Evolutionary conservation across 164 flowering plant species (phyloP).

Genomic region (Malania oleifera): DNA sequence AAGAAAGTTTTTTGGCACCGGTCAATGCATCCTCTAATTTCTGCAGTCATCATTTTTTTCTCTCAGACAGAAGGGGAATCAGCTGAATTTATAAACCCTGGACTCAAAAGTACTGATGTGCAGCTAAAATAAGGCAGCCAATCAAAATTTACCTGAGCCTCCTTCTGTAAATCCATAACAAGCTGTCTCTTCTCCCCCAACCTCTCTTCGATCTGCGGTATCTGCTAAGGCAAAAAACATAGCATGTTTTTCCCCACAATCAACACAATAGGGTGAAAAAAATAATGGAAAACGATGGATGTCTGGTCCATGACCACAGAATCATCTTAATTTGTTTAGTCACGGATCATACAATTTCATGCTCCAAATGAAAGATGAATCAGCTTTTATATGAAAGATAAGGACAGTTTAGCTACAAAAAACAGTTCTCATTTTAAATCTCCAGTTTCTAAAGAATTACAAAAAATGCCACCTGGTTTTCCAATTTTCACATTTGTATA

Average conservation of each 20-base stretch:
- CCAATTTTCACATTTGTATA: no score
- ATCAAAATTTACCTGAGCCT: conserved; percentile 50
- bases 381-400: no score
- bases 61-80: conserved; percentile 1
- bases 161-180: conserved; percentile 53
- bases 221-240: conserved; percentile 32
- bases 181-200: conserved; percentile 35
- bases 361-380: no score
- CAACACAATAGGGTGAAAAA: no score
- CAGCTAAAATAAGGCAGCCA: background rate
- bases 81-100: background rate
- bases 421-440: no score
- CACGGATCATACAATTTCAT: no score
- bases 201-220: conserved; percentile 47
- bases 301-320: no score
- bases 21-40: conserved; percentile 65
- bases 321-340: no score
- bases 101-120: background rate
- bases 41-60: conserved; percentile 31
- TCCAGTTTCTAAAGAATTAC: no score
- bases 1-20: conserved; percentile 47
- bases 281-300: no score
- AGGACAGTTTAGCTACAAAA: no score
- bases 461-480: no score
- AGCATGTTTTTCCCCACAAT: background rate